Evolutionary conservation across 495 filamentous ascomycete genomes (phyloP).

Genomic region (Penicilliopsis zonata): DNA sequence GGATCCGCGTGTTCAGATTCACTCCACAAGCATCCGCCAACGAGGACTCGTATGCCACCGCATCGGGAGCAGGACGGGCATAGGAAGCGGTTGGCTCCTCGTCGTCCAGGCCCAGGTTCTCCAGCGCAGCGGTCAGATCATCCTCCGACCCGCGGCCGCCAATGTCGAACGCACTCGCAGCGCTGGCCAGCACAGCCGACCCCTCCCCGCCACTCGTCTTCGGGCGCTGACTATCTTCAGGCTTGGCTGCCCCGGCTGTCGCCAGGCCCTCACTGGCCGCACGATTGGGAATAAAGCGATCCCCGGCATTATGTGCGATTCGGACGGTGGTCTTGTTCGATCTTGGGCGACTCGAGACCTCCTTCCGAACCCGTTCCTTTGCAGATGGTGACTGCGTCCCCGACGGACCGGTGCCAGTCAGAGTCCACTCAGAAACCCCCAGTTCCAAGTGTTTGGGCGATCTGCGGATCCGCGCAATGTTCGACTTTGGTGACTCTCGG

Average conservation of each 20-base stretch:
- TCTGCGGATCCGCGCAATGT: slow-evolving; percentile 32
- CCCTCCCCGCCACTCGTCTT: slow-evolving; percentile 57
- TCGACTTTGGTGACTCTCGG: slow-evolving; percentile 19
- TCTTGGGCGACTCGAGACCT: slow-evolving; percentile 47
- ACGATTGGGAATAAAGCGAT: slow-evolving; percentile 94
- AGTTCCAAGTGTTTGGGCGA: slow-evolving; percentile 77
- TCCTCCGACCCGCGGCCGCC: slow-evolving; percentile 54
- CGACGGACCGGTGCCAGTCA: slow-evolving; percentile 66
- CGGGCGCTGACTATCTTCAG: slow-evolving; percentile 55
- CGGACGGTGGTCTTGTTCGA: slow-evolving; percentile 57
- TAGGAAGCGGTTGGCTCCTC: slow-evolving; percentile 43
- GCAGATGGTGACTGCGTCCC: slow-evolving; percentile 53
- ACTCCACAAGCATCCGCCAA: slow-evolving; percentile 88
- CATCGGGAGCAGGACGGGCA: slow-evolving; percentile 70
- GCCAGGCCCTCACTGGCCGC: slow-evolving; percentile 77
- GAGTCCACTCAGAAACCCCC: slow-evolving; percentile 82
- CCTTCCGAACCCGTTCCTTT: slow-evolving; percentile 52
- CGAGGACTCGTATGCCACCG: slow-evolving; percentile 84
- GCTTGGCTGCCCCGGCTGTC: slow-evolving; percentile 71
- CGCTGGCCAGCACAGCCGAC: slow-evolving; percentile 59
- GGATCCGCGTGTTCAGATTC: slow-evolving; percentile 82
- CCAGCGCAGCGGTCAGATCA: slow-evolving; percentile 66
- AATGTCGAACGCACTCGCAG: slow-evolving; percentile 52
- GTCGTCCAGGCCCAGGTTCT: slow-evolving; percentile 61
- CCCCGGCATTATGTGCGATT: slow-evolving; percentile 64